Evolutionary conservation across 768 basidiomycete genomes (phyloP).

Genomic region (Termitomyces eurrhizus): DNA sequence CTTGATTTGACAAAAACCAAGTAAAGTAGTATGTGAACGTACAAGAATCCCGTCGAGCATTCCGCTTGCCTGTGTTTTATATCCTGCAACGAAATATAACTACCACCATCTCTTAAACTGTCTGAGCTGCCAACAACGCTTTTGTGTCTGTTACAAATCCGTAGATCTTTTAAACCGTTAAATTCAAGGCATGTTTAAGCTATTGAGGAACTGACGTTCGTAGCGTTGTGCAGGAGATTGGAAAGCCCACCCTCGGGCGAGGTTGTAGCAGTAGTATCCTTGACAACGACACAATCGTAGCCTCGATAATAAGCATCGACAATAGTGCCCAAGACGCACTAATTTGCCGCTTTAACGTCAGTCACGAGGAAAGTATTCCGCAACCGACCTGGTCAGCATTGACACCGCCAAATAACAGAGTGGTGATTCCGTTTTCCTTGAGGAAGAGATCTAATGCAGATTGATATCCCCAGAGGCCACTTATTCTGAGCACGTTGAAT

Average conservation of each 20-base stretch:
- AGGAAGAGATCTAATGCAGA: constrained; percentile 60
- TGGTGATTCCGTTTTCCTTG: constrained; percentile 58
- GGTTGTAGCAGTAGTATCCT: constrained; percentile 60
- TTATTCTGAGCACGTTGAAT: constrained; percentile 41
- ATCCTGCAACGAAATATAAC: background rate
- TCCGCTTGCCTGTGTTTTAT: background rate
- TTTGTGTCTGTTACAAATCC: constrained; percentile 45
- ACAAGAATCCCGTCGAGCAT: background rate
- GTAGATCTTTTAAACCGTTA: constrained; percentile 33
- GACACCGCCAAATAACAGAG: constrained; percentile 60
- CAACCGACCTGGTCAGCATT: constrained; percentile 58
- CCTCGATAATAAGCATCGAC: constrained; percentile 62
- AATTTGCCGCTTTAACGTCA: constrained; percentile 19
- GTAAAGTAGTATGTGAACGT: background rate
- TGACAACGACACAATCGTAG: constrained; percentile 57
- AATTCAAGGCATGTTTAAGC: background rate
- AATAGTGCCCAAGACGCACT: constrained; percentile 63
- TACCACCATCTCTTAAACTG: background rate
- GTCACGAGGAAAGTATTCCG: background rate
- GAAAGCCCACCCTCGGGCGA: constrained; percentile 53
- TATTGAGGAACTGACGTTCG: constrained; percentile 36
- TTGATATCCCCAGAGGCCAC: constrained; percentile 63
- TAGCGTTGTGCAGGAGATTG: constrained; percentile 55
- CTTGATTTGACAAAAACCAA: background rate
- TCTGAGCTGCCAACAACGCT: constrained; percentile 22